These are phyloP conservation scores for Orbilia ellipsospora DNA, from an alignment of 2,329 filamentous ascomycete species.

Conservation along the genomic window DNA sequence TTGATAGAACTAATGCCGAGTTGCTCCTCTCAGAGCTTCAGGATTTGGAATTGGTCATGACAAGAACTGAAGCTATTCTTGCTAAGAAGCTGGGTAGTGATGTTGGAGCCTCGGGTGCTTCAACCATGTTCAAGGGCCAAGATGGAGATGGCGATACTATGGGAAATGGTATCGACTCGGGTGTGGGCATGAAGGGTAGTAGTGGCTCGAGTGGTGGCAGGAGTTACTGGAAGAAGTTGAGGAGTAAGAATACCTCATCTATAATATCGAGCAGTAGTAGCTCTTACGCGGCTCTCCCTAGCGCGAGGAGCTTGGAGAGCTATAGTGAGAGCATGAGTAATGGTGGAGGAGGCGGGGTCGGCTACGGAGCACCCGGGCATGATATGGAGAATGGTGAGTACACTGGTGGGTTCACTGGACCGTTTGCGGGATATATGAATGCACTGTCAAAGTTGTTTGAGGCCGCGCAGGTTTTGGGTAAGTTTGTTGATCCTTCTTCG, in stretches of 20 bases:
- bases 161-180: constrained; percentile 59
- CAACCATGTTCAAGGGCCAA: constrained; percentile 75
- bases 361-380: constrained; percentile 63
- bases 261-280: constrained; percentile 64
- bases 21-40: constrained; percentile 96
- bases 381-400: constrained; percentile 44
- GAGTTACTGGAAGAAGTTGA: constrained; percentile 78
- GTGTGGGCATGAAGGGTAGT: constrained; percentile 62
- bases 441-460: constrained; percentile 91
- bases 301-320: constrained; percentile 45
- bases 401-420: constrained; percentile 77
- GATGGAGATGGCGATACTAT: constrained; percentile 66
- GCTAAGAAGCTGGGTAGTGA: constrained; percentile 90
- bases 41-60: constrained; percentile 82
- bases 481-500: constrained; percentile 62
- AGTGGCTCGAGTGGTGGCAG: constrained; percentile 67
- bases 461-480: constrained; percentile 90
- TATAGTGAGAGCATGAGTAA: constrained; percentile 64
- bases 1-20: constrained; percentile 90
- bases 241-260: constrained; percentile 76
- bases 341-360: constrained; percentile 60
- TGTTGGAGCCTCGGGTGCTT: constrained; percentile 81
- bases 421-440: constrained; percentile 90
- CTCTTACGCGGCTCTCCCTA: constrained; percentile 42
- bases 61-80: constrained; percentile 81